Conservation (phyloP, 1,284 basidiomycete genomes). For the Boletus semigastroideus region DNA sequence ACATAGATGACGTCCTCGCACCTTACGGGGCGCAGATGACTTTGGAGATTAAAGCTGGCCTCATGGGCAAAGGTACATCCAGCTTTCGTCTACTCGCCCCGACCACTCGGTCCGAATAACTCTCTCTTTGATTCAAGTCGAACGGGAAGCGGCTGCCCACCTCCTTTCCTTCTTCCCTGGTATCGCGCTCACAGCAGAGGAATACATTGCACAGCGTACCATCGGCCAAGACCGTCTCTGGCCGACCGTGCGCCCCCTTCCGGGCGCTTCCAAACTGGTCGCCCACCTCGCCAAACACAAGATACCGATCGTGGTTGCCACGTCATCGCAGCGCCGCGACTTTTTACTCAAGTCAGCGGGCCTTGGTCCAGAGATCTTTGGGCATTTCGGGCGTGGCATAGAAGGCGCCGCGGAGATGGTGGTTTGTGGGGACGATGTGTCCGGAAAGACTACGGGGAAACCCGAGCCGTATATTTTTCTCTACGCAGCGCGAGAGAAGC, state of each 20-base stretch:
- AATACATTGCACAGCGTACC: conserved; percentile 58
- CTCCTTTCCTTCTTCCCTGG: conserved; percentile 75
- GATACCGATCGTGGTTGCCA: conserved; percentile 76
- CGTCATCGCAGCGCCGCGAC: conserved; percentile 64
- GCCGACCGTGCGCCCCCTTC: conserved; percentile 66
- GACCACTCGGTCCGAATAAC: neutral
- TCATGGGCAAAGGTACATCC: conserved; percentile 76
- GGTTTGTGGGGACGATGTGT: conserved; percentile 66
- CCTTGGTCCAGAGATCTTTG: conserved; percentile 54
- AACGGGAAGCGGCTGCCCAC: conserved; percentile 59
- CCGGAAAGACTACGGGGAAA: conserved; percentile 52
- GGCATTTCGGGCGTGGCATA: conserved; percentile 26
- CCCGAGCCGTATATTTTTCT: conserved; percentile 77
- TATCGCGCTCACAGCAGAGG: conserved; percentile 58
- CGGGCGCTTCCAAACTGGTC: conserved; percentile 65
- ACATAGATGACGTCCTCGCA: conserved; percentile 59
- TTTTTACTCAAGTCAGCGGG: conserved; percentile 64
- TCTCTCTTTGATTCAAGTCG: conserved; percentile 44
- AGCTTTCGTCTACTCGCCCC: neutral
- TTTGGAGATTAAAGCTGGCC: conserved; percentile 80
- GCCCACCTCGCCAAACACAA: conserved; percentile 61
- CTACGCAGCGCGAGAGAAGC: conserved; percentile 55
- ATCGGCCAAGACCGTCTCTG: conserved; percentile 59
- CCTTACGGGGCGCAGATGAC: conserved; percentile 74
- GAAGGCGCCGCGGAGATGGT: conserved; percentile 45